Evolutionary conservation across 495 filamentous ascomycete genomes (phyloP).

Genomic region (Amniculicola lignicola): DNA sequence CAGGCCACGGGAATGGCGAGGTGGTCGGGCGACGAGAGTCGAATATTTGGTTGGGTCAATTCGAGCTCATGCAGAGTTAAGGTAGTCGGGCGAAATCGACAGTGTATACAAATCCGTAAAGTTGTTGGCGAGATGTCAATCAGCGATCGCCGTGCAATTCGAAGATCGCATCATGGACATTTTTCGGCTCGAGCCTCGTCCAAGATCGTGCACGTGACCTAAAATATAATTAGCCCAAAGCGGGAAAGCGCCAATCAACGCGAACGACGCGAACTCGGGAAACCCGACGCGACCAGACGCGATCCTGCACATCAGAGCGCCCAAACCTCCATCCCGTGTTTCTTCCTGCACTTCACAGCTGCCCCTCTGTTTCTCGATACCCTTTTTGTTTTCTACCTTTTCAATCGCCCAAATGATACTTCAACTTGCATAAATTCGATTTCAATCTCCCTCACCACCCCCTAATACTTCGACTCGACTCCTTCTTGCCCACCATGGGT

Average conservation of each 20-base stretch:
- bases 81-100: no score
- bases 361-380: background rate
- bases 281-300: constrained; percentile 2
- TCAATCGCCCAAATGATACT: constrained; percentile 19
- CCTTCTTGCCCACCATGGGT: constrained; percentile 50
- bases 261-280: no score
- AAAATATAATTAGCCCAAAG: background rate
- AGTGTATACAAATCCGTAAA: no score
- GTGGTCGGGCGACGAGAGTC: background rate
- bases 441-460: constrained; percentile 10
- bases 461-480: no score
- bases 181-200: constrained; percentile 1
- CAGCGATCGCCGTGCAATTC: background rate
- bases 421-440: constrained; percentile 1
- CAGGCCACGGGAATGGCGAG: background rate
- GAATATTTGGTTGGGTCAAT: background rate
- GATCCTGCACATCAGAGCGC: background rate
- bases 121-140: background rate
- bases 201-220: background rate
- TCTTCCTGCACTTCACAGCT: background rate
- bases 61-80: no score
- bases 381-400: background rate
- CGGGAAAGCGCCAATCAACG: background rate
- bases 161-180: constrained; percentile 15
- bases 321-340: background rate